Evolutionary conservation across 805 yeast species (phyloP).

Genomic region (Zygoascus tannicola): DNA sequence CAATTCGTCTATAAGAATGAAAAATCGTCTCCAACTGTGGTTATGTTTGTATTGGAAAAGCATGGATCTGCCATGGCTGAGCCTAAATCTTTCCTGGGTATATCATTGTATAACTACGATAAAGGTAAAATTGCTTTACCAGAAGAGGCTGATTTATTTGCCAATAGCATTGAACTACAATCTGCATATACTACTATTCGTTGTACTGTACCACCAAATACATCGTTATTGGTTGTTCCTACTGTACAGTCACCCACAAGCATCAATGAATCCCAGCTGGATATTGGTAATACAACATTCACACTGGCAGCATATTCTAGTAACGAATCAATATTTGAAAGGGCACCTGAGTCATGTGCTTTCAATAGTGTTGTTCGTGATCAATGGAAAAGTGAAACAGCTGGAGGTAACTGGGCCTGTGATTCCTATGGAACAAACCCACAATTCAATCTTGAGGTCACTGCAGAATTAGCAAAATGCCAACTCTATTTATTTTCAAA

Average conservation of each 20-base stretch:
- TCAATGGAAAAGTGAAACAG: conserved; percentile 36
- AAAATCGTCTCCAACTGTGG: conserved; percentile 8
- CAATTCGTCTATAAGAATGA: conserved; percentile 12
- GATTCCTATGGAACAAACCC: conserved; percentile 46
- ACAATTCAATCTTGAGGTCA: conserved; percentile 35
- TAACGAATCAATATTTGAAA: conserved; percentile 17
- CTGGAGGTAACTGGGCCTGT: conserved; percentile 49
- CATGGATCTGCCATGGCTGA: conserved; percentile 6
- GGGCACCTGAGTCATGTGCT: conserved; percentile 27
- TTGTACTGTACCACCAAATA: conserved; percentile 17
- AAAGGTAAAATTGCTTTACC: conserved; percentile 7
- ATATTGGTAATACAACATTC: background rate
- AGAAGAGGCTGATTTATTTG: conserved; percentile 10
- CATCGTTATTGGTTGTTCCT: conserved; percentile 19
- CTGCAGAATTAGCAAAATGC: conserved; percentile 2
- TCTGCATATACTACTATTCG: conserved; percentile 28
- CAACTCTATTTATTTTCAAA: conserved; percentile 22
- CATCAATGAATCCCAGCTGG: background rate
- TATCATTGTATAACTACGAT: conserved; percentile 8
- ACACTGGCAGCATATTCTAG: conserved; percentile 14
- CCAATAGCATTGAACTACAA: conserved; percentile 21
- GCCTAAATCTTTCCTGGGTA: conserved; percentile 4
- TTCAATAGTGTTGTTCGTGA: conserved; percentile 26
- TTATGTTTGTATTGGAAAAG: conserved; percentile 7
- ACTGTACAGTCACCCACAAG: background rate